Conservation (phyloP, 2,329 filamentous ascomycete genomes). For the Chalara sp. region DNA sequence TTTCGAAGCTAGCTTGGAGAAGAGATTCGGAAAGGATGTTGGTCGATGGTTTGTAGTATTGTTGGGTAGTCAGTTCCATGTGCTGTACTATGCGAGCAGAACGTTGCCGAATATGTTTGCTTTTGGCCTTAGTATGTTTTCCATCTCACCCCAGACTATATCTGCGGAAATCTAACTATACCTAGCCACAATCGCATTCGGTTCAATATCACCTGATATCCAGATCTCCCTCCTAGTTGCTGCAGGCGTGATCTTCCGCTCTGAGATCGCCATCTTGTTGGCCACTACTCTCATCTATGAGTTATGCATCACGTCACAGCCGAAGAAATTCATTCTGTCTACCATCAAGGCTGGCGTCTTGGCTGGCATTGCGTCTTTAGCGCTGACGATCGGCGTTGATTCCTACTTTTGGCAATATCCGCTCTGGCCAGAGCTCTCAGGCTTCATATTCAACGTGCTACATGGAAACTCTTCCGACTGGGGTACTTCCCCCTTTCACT, state of each 20-base stretch:
- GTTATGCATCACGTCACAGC: constrained; percentile 47
- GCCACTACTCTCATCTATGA: constrained; percentile 59
- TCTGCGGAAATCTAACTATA: too few relatives aligned
- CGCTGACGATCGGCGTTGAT: constrained; percentile 69
- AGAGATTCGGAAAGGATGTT: constrained; percentile 60
- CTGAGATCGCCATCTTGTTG: constrained; percentile 80
- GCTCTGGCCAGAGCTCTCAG: constrained; percentile 85
- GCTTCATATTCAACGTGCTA: constrained; percentile 87
- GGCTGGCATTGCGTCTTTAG: constrained; percentile 60
- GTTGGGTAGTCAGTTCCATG: constrained; percentile 81
- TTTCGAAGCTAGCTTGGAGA: constrained; percentile 57
- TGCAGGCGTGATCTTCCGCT: constrained; percentile 78
- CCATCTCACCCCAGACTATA: background rate
- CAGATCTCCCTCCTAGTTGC: constrained; percentile 71
- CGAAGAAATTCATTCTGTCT: constrained; percentile 51
- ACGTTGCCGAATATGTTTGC: constrained; percentile 97
- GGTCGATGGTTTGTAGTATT: constrained; percentile 76
- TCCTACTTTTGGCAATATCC: constrained; percentile 88
- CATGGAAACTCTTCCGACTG: constrained; percentile 77
- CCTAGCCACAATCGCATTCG: background rate
- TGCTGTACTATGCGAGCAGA: constrained; percentile 86
- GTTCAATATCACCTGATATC: constrained; percentile 30
- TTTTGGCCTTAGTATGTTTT: constrained; percentile 68
- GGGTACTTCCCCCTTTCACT: constrained; percentile 81
- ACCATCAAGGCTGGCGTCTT: constrained; percentile 49